Evolutionary conservation across 164 flowering plant genomes (phyloP).

Genomic region (Vitis rupestris): DNA sequence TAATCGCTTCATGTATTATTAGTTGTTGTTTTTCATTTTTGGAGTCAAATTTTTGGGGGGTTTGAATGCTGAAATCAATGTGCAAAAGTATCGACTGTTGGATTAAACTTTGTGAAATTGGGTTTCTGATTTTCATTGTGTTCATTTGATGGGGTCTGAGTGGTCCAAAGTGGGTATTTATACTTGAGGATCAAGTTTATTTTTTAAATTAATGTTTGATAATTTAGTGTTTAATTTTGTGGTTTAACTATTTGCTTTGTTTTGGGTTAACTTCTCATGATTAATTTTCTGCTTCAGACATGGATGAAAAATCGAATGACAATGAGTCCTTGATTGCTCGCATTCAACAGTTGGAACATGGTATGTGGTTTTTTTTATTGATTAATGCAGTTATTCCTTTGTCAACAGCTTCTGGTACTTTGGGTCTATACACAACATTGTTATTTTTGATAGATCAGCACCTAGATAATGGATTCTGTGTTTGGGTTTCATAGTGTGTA

Average conservation of each 20-base stretch:
- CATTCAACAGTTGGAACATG: constrained; percentile 47
- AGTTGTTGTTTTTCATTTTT: not conserved
- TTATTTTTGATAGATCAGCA: too few species aligned
- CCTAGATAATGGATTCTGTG: too few species aligned
- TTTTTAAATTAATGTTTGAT: not conserved
- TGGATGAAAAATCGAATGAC: constrained; percentile 35
- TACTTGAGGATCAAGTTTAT: not conserved
- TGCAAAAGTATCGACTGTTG: not conserved
- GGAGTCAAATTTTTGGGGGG: not conserved
- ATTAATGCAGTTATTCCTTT: not conserved
- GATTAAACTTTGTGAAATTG: not conserved
- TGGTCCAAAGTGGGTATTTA: not conserved
- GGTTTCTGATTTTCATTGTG: not conserved
- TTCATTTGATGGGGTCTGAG: not conserved
- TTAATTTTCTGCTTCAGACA: constrained; percentile 11
- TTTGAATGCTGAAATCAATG: not conserved
- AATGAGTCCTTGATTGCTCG: constrained; percentile 37
- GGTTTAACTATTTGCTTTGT: too few species aligned
- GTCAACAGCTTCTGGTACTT: too few species aligned
- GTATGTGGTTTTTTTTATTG: constrained; percentile 20
- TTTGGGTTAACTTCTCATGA: not conserved
- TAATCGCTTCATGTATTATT: too few species aligned
- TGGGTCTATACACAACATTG: too few species aligned
- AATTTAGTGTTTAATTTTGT: too few species aligned
- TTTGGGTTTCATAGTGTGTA: too few species aligned